Evolutionary conservation across 179 eudicot species (phyloP).

Genomic region (Corrigiola litoralis): DNA sequence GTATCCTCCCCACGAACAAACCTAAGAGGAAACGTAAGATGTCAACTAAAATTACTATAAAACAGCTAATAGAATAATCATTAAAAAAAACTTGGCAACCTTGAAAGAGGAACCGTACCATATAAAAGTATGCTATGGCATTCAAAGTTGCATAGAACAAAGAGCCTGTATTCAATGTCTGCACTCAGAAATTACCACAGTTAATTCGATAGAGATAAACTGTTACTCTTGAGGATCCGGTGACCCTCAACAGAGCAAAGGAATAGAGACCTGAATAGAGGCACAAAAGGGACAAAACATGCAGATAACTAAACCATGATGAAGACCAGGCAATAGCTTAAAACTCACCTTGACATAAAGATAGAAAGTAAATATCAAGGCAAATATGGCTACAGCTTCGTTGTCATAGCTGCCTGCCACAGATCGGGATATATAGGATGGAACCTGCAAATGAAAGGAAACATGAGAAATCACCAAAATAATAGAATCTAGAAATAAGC

Average conservation of each 20-base stretch:
- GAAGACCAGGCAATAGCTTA: not conserved
- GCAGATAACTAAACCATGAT: not conserved
- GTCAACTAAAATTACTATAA: conserved; percentile 3
- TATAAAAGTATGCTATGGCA: conserved; percentile 79
- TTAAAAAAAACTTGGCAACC: not conserved
- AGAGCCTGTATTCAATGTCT: conserved; percentile 93
- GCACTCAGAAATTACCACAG: conserved; percentile 25
- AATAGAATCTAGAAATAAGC: not conserved
- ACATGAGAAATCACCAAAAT: no score
- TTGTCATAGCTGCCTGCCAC: conserved; percentile 97
- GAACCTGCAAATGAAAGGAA: conserved; percentile 56
- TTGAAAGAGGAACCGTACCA: conserved; percentile 45
- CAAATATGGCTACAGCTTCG: conserved; percentile 98
- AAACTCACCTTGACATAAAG: conserved; percentile 69
- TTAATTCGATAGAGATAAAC: conserved; percentile 15
- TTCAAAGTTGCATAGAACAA: conserved; percentile 76
- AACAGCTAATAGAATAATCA: conserved; percentile 4
- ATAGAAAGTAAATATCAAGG: conserved; percentile 90
- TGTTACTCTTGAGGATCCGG: not conserved
- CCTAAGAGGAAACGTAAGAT: conserved; percentile 35
- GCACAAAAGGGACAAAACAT: not conserved
- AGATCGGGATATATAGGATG: conserved; percentile 93
- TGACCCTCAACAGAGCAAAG: not conserved
- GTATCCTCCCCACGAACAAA: conserved; percentile 99
- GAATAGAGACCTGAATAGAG: not conserved